phyloP scores from a whole-genome alignment of 179 eudicot genomes.

The Beta macrorhiza region DNA sequence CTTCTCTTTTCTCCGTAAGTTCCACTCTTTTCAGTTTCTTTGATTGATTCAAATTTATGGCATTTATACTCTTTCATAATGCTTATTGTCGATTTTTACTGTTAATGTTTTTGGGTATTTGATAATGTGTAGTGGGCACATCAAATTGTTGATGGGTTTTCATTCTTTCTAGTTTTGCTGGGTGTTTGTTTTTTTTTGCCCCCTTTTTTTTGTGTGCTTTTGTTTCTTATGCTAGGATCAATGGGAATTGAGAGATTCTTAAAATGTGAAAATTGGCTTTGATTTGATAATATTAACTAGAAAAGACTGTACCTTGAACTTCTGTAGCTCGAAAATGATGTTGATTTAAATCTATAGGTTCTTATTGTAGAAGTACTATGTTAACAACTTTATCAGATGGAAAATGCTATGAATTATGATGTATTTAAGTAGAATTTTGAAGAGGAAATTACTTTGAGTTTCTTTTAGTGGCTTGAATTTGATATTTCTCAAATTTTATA shows the following conservation, averaged over 20 bases:
- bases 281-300: not conserved
- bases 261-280: not conserved
- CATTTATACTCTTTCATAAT: not conserved
- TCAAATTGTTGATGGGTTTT: not conserved
- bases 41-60: not conserved
- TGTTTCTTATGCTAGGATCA: too few relatives aligned
- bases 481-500: not conserved
- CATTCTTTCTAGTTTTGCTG: too few relatives aligned
- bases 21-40: constrained; percentile 12
- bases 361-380: not conserved
- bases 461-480: not conserved
- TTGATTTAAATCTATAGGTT: not conserved
- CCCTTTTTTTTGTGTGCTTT: too few relatives aligned
- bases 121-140: not conserved
- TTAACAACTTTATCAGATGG: not conserved
- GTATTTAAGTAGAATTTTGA: not conserved
- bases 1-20: constrained; percentile 54
- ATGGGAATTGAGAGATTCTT: not conserved
- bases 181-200: too few relatives aligned
- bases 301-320: not conserved
- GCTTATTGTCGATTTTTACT: not conserved
- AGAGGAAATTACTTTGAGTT: not conserved
- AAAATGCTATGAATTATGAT: not conserved
- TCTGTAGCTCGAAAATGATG: not conserved
- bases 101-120: not conserved